phyloP scores from a whole-genome alignment of 2,329 filamentous ascomycete genomes.

The Fusarium chuoi region DNA sequence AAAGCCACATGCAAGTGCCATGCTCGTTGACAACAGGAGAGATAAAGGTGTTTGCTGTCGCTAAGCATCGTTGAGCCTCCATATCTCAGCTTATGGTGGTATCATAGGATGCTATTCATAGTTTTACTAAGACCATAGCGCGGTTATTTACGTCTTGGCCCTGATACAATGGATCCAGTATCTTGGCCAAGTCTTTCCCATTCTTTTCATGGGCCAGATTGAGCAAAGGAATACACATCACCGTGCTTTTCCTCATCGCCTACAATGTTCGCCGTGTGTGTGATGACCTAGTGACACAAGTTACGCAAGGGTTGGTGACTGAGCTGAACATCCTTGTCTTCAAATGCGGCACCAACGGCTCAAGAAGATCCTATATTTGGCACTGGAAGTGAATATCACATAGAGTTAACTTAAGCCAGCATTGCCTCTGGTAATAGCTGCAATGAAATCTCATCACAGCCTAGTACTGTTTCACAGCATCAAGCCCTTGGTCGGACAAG shows the following conservation, averaged over 20 bases:
- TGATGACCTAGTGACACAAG: background rate
- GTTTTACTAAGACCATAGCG: background rate
- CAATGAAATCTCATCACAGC: background rate
- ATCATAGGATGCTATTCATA: background rate
- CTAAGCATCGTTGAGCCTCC: background rate
- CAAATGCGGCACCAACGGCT: background rate
- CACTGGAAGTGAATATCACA: background rate
- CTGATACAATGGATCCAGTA: background rate
- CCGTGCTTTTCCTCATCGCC: background rate
- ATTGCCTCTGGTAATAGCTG: background rate
- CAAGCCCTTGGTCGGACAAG: slow-evolving; percentile 6
- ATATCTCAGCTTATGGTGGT: background rate
- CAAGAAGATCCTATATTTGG: background rate
- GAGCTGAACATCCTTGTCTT: slow-evolving; percentile 1
- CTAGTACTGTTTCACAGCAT: background rate
- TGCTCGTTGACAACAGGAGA: background rate
- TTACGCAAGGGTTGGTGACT: background rate
- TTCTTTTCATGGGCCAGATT: background rate
- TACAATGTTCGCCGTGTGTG: background rate
- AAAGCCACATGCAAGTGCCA: background rate
- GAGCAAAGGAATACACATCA: background rate
- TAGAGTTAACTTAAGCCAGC: background rate
- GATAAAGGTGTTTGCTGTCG: background rate
- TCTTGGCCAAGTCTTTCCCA: background rate
- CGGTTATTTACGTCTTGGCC: background rate